Base-by-base conservation (phyloP, 2,329 filamentous ascomycete genomes). In the Emmonsiellopsis sp. region DNA sequence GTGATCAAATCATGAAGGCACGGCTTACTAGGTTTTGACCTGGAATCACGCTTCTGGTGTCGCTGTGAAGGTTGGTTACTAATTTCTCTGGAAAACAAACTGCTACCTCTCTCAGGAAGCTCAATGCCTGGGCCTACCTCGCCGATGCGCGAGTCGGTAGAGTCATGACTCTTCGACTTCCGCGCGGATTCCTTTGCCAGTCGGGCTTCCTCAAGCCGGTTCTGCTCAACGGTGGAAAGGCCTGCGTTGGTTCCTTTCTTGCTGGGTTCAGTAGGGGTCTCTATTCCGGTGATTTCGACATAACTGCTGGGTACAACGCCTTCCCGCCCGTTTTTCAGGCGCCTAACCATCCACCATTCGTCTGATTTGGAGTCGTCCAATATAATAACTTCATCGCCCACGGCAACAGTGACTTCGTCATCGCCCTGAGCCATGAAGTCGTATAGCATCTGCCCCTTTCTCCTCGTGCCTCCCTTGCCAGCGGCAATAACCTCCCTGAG, bases 251-350 rank as follows among this genome's bases (percentile, higher is more conserved):
- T 63, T 7, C 83, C 82, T 9, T 76, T 73, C 40, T 77, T 73
- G 43, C 73, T 74, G 31, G 72, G 63, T 30, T 77, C 70, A 37
- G 79, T 73, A 4, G 79, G 72, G 7, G 79, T 68, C 26, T 85
- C 70, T 10, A 80, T 80, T 53, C 89, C 89, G 20, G 83, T 91
- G 51, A 95, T 76, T 69, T 98, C 92, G 62, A 98, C 85, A 65
- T 97, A 98, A 71, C 89, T 95, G 75, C 90, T 93, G 11, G 93
- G 93, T 7, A 98, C 91, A 30, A 98, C 93, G 40, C 93, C 93
- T 73, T 96, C 89, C 66, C 90, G 93, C 61, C 89, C 89, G 67
- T 90, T 97, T 74, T 90, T 94, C 58, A 96, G 66, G 37, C 91
- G 83, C 55, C 87, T 83, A 37, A 98, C 89, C 76, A 93, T 90